Evolutionary conservation across 2,329 filamentous ascomycete species (phyloP).

Genomic region (Emergomyces orientalis): DNA sequence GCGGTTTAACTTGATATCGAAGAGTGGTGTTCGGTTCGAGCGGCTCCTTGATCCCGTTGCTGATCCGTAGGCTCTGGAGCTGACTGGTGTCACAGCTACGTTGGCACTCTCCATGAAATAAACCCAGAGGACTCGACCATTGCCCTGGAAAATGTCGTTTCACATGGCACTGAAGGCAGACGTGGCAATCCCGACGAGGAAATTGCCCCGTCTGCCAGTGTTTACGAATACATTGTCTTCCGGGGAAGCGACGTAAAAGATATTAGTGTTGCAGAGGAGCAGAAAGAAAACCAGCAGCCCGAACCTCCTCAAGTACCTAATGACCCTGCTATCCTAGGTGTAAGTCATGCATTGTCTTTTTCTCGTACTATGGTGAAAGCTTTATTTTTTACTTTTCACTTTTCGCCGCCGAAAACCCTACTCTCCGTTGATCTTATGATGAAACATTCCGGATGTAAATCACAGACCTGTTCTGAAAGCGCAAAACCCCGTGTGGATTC

Average conservation of each 20-base stretch:
- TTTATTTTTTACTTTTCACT: conserved; percentile 5
- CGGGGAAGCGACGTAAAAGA: conserved; percentile 98
- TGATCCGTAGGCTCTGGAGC: conserved; percentile 19
- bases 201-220: conserved; percentile 70
- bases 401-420: neutral
- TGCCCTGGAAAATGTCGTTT: conserved; percentile 90
- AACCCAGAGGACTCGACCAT: conserved; percentile 96
- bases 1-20: conserved; percentile 92
- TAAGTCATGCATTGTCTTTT: conserved; percentile 53
- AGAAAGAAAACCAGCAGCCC: conserved; percentile 61
- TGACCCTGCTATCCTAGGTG: conserved; percentile 92
- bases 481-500: conserved; percentile 86
- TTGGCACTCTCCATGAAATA: conserved; percentile 93
- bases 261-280: conserved; percentile 79
- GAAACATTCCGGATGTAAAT: conserved; percentile 98
- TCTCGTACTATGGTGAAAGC: conserved; percentile 1
- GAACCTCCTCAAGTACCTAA: conserved; percentile 72
- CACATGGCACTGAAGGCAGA: conserved; percentile 88
- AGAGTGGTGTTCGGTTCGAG: conserved; percentile 83
- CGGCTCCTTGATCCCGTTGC: conserved; percentile 7
- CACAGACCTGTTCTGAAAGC: conserved; percentile 70
- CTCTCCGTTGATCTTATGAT: conserved; percentile 54
- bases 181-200: conserved; percentile 69
- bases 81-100: conserved; percentile 58
- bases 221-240: conserved; percentile 99